A percentile compares a stretch with the other conserved stretches of the same genome.
phyloP scores from a whole-genome alignment of 257 asterid genomes.

The Solanum etuberosum region DNA sequence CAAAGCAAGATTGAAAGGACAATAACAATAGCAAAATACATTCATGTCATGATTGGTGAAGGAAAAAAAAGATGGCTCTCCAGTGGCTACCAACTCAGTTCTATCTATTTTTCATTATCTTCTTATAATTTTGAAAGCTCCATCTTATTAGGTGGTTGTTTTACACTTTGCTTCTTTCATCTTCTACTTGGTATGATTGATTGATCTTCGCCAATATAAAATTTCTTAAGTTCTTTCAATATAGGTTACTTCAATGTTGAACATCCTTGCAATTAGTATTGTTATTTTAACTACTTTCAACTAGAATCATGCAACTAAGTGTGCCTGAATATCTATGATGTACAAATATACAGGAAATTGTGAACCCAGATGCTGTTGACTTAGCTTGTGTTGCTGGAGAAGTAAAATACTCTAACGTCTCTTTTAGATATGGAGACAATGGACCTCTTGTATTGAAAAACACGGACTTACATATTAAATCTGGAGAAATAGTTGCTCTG shows the following conservation, averaged over 20 bases:
- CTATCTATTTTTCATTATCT: not conserved
- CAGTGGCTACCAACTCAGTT: not conserved
- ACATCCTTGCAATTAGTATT: not conserved
- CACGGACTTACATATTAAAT: constrained; percentile 55
- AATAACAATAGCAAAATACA: not conserved
- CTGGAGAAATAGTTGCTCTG: constrained; percentile 88
- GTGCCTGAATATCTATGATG: not conserved
- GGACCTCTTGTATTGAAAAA: constrained; percentile 39
- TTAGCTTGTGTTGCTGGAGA: constrained; percentile 54
- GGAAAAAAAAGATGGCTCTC: not conserved
- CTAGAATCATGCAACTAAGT: not conserved
- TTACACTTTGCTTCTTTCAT: not conserved
- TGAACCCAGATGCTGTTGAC: constrained; percentile 57
- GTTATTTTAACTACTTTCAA: not conserved
- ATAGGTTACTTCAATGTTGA: not conserved
- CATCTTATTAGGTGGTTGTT: not conserved
- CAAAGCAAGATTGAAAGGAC: not conserved
- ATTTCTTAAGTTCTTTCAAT: not conserved
- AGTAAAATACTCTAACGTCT: constrained; percentile 49
- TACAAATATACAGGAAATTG: constrained; percentile 32
- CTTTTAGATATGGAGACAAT: constrained; percentile 52
- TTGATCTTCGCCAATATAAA: not conserved
- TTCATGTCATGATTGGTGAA: not conserved
- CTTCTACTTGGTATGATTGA: not conserved
- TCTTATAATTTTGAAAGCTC: not conserved